phyloP scores from a whole-genome alignment of 2,329 filamentous ascomycete genomes.

The Exophiala phaeomuriformis region DNA sequence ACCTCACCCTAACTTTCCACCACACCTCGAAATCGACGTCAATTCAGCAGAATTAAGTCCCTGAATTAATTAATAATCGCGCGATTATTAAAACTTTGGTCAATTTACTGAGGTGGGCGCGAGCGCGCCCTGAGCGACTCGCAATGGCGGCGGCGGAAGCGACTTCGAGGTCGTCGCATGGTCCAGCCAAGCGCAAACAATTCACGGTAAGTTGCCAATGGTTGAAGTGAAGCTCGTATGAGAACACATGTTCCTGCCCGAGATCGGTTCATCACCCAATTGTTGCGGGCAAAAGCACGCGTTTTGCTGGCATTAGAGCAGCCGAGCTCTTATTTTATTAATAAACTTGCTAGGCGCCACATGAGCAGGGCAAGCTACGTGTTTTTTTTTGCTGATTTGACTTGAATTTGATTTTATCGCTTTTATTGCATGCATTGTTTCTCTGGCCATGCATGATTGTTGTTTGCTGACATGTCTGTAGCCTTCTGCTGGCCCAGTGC shows the following conservation, averaged over 20 bases:
- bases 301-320: too few relatives aligned
- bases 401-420: too few relatives aligned
- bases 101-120: background rate
- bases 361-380: too few relatives aligned
- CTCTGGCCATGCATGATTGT: background rate
- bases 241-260: background rate
- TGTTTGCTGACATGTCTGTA: background rate
- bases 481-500: background rate
- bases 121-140: background rate
- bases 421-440: background rate
- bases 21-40: background rate
- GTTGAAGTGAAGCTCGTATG: background rate
- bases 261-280: background rate
- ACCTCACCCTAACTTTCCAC: slow-evolving; percentile 1
- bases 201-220: background rate
- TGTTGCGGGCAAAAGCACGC: too few relatives aligned
- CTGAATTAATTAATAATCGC: background rate
- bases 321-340: too few relatives aligned
- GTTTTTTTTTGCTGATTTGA: too few relatives aligned
- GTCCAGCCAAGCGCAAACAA: background rate
- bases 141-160: background rate
- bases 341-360: too few relatives aligned
- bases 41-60: background rate
- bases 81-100: background rate
- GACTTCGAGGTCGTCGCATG: background rate